A percentile compares a stretch with the other conserved stretches of the same genome.
phyloP scores from a whole-genome alignment of 2,329 filamentous ascomycete genomes.

The Allantophomopsis lycopodina region DNA sequence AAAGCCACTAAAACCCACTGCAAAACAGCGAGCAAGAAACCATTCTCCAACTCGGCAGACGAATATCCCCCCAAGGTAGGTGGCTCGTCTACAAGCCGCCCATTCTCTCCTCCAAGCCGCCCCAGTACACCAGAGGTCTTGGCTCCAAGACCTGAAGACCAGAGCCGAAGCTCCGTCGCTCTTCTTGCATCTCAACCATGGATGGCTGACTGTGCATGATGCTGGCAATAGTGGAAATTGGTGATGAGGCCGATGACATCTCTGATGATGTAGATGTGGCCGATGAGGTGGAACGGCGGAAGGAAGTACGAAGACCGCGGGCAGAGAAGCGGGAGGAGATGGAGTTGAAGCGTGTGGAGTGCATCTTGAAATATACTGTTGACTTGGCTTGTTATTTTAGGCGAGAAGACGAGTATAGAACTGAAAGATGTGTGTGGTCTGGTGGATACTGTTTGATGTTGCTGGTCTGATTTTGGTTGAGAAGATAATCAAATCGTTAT shows the following conservation, averaged over 20 bases:
- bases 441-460: no score
- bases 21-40: no score
- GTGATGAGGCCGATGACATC: slow-evolving; percentile 15
- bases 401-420: no score
- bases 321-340: slow-evolving; percentile 32
- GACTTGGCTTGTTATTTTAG: background rate
- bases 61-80: no score
- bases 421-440: no score
- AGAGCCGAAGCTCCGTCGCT: slow-evolving; percentile 34
- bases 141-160: slow-evolving; percentile 46
- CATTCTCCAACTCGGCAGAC: no score
- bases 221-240: slow-evolving; percentile 38
- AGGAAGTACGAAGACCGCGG: slow-evolving; percentile 30
- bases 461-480: background rate
- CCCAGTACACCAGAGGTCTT: slow-evolving; percentile 48
- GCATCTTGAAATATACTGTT: slow-evolving; percentile 12
- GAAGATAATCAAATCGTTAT: background rate
- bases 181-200: slow-evolving; percentile 41
- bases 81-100: slow-evolving; percentile 3
- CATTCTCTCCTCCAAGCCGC: slow-evolving; percentile 47
- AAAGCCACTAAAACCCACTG: no score
- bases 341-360: slow-evolving; percentile 15
- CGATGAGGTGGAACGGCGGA: slow-evolving; percentile 33
- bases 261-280: slow-evolving; percentile 25
- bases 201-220: slow-evolving; percentile 44